Conservation (phyloP, 495 filamentous ascomycete species). For the Talaromyces nanjingensis region DNA sequence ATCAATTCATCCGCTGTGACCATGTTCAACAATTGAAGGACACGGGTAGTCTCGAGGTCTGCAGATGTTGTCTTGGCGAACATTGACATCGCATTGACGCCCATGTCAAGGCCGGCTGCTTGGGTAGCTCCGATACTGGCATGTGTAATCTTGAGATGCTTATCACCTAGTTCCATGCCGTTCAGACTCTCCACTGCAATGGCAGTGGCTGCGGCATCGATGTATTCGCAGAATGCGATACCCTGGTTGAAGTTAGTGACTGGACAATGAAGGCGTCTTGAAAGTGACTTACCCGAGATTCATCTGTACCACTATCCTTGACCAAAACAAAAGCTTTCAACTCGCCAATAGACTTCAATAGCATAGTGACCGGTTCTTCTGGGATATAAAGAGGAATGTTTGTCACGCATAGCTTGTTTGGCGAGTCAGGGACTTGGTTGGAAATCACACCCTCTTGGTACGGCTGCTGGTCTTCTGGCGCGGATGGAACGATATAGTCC, state of each 20-base stretch:
- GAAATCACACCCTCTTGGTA: conserved; percentile 73
- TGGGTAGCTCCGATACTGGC: conserved; percentile 92
- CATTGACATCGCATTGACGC: conserved; percentile 98
- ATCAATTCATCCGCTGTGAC: conserved; percentile 93
- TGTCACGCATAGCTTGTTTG: conserved; percentile 88
- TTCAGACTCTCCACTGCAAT: conserved; percentile 89
- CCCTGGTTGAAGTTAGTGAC: conserved; percentile 50
- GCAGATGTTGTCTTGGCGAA: conserved; percentile 85
- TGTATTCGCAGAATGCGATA: conserved; percentile 94
- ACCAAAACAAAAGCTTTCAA: conserved; percentile 89
- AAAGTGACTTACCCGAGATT: conserved; percentile 67
- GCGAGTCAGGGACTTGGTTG: conserved; percentile 78
- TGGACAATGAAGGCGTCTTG: conserved; percentile 16
- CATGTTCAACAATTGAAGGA: conserved; percentile 94
- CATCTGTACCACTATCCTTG: conserved; percentile 78
- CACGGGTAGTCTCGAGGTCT: conserved; percentile 67
- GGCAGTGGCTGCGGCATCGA: conserved; percentile 66
- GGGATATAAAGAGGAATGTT: conserved; percentile 82
- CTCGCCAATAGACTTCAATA: conserved; percentile 83
- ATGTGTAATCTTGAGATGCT: conserved; percentile 73
- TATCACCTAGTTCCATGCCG: conserved; percentile 84
- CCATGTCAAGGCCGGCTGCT: conserved; percentile 82
- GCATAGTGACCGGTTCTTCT: conserved; percentile 85
- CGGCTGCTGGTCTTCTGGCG: conserved; percentile 60
- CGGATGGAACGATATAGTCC: conserved; percentile 91